phyloP scores from a whole-genome alignment of 176 grass and related monocot species.

The Oryza punctata region DNA sequence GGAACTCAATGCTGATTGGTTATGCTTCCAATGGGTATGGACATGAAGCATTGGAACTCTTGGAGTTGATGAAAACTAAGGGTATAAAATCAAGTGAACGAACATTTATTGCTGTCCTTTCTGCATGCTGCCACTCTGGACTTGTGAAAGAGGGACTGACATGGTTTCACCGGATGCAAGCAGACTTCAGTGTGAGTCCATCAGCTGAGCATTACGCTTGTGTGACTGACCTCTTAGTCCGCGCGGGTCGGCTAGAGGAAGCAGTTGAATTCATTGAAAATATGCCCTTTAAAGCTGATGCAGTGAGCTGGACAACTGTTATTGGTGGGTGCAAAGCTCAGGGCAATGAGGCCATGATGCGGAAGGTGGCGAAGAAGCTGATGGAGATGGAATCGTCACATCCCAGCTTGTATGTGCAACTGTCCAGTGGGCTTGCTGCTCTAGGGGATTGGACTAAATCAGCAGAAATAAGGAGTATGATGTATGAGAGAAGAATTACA shows the following conservation, averaged over 20 bases:
- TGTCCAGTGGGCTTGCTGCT: slow-evolving; percentile 66
- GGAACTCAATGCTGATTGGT: slow-evolving; percentile 79
- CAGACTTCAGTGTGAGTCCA: slow-evolving; percentile 51
- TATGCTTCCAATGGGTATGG: slow-evolving; percentile 81
- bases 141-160: slow-evolving; percentile 63
- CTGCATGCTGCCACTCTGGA: slow-evolving; percentile 68
- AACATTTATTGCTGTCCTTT: slow-evolving; percentile 70
- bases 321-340: slow-evolving; percentile 70
- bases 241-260: slow-evolving; percentile 63
- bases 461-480: slow-evolving; percentile 58
- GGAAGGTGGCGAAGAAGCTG: slow-evolving; percentile 46
- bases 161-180: slow-evolving; percentile 70
- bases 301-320: slow-evolving; percentile 62
- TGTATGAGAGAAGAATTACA: slow-evolving; percentile 51
- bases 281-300: slow-evolving; percentile 73
- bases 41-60: slow-evolving; percentile 50
- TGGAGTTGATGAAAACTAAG: slow-evolving; percentile 48
- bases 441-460: slow-evolving; percentile 63
- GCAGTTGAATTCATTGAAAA: slow-evolving; percentile 71
- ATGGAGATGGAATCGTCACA: slow-evolving; percentile 39
- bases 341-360: slow-evolving; percentile 52
- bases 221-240: slow-evolving; percentile 62
- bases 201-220: slow-evolving; percentile 67
- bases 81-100: slow-evolving; percentile 52
- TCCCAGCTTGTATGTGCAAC: slow-evolving; percentile 65